Percentiles rank a stretch among this genome's conserved stretches.
Conservation (phyloP, 2,329 filamentous ascomycete genomes). For the Elsinoe ampelina region DNA sequence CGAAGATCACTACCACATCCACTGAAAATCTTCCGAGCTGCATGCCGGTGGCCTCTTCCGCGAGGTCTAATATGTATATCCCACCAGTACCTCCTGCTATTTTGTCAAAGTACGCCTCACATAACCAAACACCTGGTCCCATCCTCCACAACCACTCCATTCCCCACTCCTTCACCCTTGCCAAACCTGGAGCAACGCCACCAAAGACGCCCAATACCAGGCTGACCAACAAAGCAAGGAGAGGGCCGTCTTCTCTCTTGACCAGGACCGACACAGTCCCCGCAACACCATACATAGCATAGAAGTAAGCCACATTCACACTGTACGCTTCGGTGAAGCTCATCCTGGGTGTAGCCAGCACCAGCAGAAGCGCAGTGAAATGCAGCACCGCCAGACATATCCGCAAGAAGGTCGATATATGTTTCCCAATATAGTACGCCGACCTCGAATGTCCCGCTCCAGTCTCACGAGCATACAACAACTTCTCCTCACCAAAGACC, state of each 20-base stretch:
- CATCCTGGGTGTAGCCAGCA: constrained; percentile 44
- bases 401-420: constrained; percentile 42
- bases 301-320: constrained; percentile 49
- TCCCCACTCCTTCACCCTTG: constrained; percentile 43
- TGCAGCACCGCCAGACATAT: constrained; percentile 46
- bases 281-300: constrained; percentile 49
- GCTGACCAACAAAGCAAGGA: constrained; percentile 38
- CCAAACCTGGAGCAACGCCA: constrained; percentile 42
- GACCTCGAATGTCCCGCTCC: constrained; percentile 47
- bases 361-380: constrained; percentile 43
- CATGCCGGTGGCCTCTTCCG: constrained; percentile 38
- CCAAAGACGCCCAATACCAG: constrained; percentile 14
- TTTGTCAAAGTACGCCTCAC: constrained; percentile 48
- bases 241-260: constrained; percentile 47
- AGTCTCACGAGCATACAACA: constrained; percentile 47
- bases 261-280: constrained; percentile 46
- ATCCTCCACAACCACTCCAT: constrained; percentile 48
- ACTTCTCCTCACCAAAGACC: constrained; percentile 48
- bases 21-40: constrained; percentile 35
- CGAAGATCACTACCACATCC: constrained; percentile 31
- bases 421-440: constrained; percentile 50
- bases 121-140: constrained; percentile 47
- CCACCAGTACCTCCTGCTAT: constrained; percentile 42
- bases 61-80: constrained; percentile 43
- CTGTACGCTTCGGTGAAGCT: constrained; percentile 41